Evolutionary conservation across 2,329 filamentous ascomycete genomes (phyloP), one percentile per base, ranked within the genome.

Genomic region (Gaeumannomyces sp.): DNA sequence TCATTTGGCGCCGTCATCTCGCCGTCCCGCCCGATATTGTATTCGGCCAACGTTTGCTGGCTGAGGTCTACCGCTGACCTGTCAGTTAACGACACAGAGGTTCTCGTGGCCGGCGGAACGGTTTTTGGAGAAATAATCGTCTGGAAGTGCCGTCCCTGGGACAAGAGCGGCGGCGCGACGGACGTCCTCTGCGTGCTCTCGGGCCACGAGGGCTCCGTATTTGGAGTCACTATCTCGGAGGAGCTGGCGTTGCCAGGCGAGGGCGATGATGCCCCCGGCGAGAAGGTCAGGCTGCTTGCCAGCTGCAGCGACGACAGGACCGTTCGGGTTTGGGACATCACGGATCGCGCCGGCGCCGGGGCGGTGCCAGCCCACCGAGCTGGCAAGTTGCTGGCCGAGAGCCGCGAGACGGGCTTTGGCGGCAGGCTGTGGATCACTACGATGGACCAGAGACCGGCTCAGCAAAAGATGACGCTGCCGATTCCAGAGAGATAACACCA

Each of bases 291-390:
- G 63, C 75, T 97, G n/a, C 80, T 99, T 45, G 91, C 89, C 19
- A 97, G 91, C 71, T 99, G 95, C 74, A 98, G 94, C 72, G 95
- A 99, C 73, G 95, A 99, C 76, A 85, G 95, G 62, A 97, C 93
- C 0, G 86, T 99, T 28, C 84, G 91, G 19, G 77, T 98, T 1
- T 98, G 95, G 94, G 87, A 97, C 72, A 85, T 97, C 10, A 87
- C 88, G 0, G 81, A 86, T 65, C 78, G 80, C 5, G 5, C 70
- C 72, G 35, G 38, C 16, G n/a, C 25, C n/a, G 33, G 27, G 8
- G 7, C 19, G 5, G 7, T n/a, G 6, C 59, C 28, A 13, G 13
- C 27, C 14, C 50, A n/a, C 7, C 61, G 29, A 25, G 53, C 29
- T 25, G 61, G 61, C 19, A 63, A n/a, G 29, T 4, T 66, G 19